Evolutionary conservation across 2,329 filamentous ascomycete genomes (phyloP).

Genomic region (Aspergillus flavus): DNA sequence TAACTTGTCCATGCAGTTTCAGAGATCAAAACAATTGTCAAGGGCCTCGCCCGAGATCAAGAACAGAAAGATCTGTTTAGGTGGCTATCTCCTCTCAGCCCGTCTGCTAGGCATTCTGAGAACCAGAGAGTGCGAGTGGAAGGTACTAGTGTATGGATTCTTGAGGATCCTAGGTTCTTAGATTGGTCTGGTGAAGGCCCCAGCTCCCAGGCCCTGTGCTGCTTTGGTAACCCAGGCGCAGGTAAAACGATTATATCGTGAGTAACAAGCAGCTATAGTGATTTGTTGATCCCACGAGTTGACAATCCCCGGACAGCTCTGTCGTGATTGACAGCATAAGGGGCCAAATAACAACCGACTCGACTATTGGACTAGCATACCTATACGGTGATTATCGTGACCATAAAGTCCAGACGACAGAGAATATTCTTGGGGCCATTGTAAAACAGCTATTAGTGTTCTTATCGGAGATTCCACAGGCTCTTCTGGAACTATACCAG

Average conservation of each 20-base stretch:
- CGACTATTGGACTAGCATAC: not conserved
- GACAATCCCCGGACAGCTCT: not conserved
- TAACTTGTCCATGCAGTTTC: not conserved
- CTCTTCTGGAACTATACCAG: not conserved
- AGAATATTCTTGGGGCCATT: conserved; percentile 2
- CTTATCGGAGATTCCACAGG: not conserved
- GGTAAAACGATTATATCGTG: conserved; percentile 9
- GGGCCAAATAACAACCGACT: not conserved
- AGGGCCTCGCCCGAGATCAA: not conserved
- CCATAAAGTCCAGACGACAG: not conserved
- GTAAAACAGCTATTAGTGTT: conserved; percentile 3
- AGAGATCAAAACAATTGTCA: not conserved
- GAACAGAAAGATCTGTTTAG: not conserved
- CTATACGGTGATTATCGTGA: conserved; percentile 8
- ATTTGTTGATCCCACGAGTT: not conserved
- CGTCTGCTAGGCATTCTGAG: conserved; percentile 1
- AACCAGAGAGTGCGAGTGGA: conserved; percentile 4
- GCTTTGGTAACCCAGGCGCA: conserved; percentile 1
- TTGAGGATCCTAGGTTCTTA: not conserved
- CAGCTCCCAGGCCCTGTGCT: not conserved
- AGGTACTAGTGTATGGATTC: conserved; percentile 5
- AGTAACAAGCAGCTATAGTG: not conserved
- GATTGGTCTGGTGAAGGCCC: not conserved
- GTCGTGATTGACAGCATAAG: not conserved
- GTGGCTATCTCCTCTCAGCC: conserved; percentile 2